Conservation (phyloP, 2,329 filamentous ascomycete genomes). For the Diaporthe sp. region DNA sequence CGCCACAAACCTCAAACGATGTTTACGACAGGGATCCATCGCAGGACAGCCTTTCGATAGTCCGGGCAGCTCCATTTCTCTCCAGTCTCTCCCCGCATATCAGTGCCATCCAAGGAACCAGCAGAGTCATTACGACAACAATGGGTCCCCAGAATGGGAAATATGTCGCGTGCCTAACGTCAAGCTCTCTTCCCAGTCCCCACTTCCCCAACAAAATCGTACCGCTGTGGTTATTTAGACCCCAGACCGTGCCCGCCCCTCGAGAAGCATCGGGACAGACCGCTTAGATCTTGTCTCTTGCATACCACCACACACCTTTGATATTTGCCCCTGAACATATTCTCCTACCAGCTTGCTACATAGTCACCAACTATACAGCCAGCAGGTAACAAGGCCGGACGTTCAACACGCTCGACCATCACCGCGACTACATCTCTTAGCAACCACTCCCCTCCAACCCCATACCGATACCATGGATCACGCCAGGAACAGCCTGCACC, state of each 20-base stretch:
- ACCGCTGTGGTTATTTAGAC: slow-evolving; percentile 11
- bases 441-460: neutral
- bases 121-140: slow-evolving; percentile 21
- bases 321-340: neutral
- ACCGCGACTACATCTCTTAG: neutral
- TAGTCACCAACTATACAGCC: neutral
- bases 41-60: slow-evolving; percentile 12
- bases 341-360: neutral
- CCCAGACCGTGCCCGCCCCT: neutral
- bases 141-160: slow-evolving; percentile 35
- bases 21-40: slow-evolving; percentile 13
- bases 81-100: slow-evolving; percentile 31
- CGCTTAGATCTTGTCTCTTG: slow-evolving; percentile 8
- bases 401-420: slow-evolving; percentile 20
- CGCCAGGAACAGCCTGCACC: slow-evolving; percentile 37
- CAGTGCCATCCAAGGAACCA: slow-evolving; percentile 20
- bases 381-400: neutral
- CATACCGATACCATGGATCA: slow-evolving; percentile 37
- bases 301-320: neutral
- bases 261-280: neutral
- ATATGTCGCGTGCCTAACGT: slow-evolving; percentile 39
- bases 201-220: slow-evolving; percentile 39
- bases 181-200: slow-evolving; percentile 11
- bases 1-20: slow-evolving; percentile 1
- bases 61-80: slow-evolving; percentile 16